A percentile compares a stretch with the other conserved stretches of the same genome.
Conservation (phyloP, 257 asterid genomes). For the Solanum acaule region DNA sequence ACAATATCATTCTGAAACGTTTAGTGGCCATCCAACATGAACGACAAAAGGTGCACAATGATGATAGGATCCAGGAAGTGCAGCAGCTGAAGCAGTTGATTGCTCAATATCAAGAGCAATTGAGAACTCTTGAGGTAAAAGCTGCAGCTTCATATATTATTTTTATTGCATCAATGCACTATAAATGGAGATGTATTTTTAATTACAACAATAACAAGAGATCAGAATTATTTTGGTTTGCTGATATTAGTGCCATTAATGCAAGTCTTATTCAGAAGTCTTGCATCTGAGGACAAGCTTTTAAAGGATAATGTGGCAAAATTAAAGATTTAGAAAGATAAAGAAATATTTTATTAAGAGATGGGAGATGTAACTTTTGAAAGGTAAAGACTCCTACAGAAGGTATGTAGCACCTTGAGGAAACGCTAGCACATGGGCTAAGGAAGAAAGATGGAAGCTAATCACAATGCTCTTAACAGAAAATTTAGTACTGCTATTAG, state of each 20-base stretch:
- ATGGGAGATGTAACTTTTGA: neutral
- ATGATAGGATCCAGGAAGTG: conserved; percentile 52
- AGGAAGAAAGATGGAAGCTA: neutral
- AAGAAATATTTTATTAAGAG: neutral
- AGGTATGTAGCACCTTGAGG: neutral
- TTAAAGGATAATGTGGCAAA: neutral
- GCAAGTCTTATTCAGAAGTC: neutral
- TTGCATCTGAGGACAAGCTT: neutral
- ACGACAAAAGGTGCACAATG: conserved; percentile 71
- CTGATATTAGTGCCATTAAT: neutral
- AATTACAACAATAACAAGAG: neutral
- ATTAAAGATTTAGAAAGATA: neutral
- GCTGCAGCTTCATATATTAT: neutral
- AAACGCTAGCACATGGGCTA: neutral
- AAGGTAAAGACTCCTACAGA: neutral
- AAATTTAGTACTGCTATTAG: neutral
- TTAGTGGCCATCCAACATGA: conserved; percentile 77
- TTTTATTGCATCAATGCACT: neutral
- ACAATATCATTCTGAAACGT: conserved; percentile 66
- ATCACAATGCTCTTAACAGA: neutral
- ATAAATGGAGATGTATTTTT: neutral
- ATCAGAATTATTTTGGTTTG: neutral
- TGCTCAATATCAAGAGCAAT: conserved; percentile 56
- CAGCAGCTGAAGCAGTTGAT: conserved; percentile 64
- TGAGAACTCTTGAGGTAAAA: conserved; percentile 67